Base-by-base conservation (phyloP, 495 filamentous ascomycete species). In the Delitschia confertaspora region DNA sequence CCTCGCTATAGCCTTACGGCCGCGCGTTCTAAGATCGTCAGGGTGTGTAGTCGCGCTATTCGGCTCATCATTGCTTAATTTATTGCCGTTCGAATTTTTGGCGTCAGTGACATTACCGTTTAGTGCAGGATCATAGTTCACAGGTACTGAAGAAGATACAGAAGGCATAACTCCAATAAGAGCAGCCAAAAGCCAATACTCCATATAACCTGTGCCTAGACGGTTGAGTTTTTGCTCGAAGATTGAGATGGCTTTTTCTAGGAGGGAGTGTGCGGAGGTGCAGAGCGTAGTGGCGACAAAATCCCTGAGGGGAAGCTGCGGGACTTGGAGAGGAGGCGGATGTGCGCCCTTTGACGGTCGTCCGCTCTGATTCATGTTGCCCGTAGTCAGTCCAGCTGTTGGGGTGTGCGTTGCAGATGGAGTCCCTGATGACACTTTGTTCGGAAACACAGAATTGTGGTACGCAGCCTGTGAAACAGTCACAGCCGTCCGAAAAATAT, bases 121-220 rank as follows among this genome's bases (percentile, higher is more conserved):
- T 4, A 26, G 31, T 16, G 38, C 41, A 6, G 27, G 16, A n/a
- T n/a, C n/a, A n/a, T n/a, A n/a, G n/a, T n/a, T n/a, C n/a, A n/a
- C n/a, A 8, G 27, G 33, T n/a, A 27, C 34, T 13, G 17, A 22
- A 3, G 37, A 35, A 7, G 38, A 14, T 13, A 36, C 23, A 30
- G 42, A 37, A 8, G 47, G 52, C 22, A 55, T 42, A 17, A 55
- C 33, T 5, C 23, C 33, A 10, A 33, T 23, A 1, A 38, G 42
- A 20, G 53, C 42, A 24, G 20, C 43, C 17, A 56, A 13, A n/a
- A 51, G 23, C 47, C 47, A 56, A 40, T 47, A 51, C 25, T 56
- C 47, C 48, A 51, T 56, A 24, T 51, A 56, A 3, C 53, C 53
- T n/a, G 47, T 51, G 6, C 53, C 53, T 2, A 56, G 37, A 33